Evolutionary conservation across 1,284 basidiomycete species (phyloP).

Genomic region (Testicularia cyperi): DNA sequence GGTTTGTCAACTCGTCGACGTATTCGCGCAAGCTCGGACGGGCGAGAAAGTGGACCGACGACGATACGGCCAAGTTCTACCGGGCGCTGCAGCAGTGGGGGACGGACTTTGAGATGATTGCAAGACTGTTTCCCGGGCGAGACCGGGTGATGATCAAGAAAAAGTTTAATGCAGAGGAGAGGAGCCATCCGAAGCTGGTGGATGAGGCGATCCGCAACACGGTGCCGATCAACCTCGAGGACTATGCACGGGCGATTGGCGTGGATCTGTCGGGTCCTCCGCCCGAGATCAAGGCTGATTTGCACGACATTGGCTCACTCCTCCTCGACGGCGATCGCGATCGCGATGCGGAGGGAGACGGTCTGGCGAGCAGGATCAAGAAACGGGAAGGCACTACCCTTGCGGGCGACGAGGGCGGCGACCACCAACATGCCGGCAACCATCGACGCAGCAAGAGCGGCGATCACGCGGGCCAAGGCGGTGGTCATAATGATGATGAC

Average conservation of each 20-base stretch:
- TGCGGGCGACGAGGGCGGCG: constrained; percentile 18
- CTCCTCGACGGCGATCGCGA: constrained; percentile 1
- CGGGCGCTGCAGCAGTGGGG: constrained; percentile 81
- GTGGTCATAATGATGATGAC: constrained; percentile 27
- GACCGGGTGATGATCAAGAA: constrained; percentile 83
- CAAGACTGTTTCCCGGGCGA: constrained; percentile 78
- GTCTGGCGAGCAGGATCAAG: constrained; percentile 11
- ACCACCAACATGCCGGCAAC: constrained; percentile 29
- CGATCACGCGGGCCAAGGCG: constrained; percentile 31
- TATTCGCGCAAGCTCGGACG: constrained; percentile 69
- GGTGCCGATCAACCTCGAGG: constrained; percentile 51
- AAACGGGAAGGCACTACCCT: constrained; percentile 21
- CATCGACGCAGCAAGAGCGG: constrained; percentile 42
- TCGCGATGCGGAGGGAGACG: neutral
- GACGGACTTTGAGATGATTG: constrained; percentile 87
- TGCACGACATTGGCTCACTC: constrained; percentile 20
- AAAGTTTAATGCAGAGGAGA: constrained; percentile 86
- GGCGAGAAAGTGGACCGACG: constrained; percentile 76
- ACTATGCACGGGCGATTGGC: constrained; percentile 51
- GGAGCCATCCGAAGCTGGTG: constrained; percentile 66
- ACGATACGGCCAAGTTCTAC: constrained; percentile 83
- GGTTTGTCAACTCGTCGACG: constrained; percentile 78
- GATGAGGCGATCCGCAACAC: constrained; percentile 51
- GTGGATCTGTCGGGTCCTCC: constrained; percentile 56
- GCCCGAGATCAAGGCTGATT: constrained; percentile 44